Evolutionary conservation across 805 yeast genomes (phyloP).

Genomic region (Teunomyces tritomae): DNA sequence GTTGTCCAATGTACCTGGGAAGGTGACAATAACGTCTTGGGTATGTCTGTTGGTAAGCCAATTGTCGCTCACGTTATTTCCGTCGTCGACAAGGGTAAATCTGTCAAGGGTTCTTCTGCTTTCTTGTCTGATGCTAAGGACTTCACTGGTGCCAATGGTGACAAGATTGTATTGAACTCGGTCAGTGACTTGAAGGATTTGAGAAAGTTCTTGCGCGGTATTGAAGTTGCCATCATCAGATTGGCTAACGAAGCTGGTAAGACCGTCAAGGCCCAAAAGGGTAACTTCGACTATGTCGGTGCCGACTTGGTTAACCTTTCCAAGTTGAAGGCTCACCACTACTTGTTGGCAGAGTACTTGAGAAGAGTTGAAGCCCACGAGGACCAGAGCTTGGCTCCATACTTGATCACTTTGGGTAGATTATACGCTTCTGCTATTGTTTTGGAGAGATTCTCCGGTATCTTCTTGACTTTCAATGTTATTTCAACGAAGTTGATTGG

Average conservation of each 20-base stretch:
- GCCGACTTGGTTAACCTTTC: constrained; percentile 46
- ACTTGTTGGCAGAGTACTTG: constrained; percentile 40
- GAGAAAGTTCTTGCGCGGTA: constrained; percentile 30
- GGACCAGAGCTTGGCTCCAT: constrained; percentile 42
- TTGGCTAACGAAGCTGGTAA: constrained; percentile 30
- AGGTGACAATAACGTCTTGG: constrained; percentile 89
- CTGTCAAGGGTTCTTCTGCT: constrained; percentile 44
- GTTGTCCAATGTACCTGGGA: constrained; percentile 99
- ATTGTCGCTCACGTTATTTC: constrained; percentile 50
- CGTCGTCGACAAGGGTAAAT: constrained; percentile 36
- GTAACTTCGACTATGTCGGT: constrained; percentile 47
- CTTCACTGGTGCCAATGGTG: constrained; percentile 17
- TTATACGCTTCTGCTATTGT: constrained; percentile 61
- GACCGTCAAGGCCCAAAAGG: constrained; percentile 29
- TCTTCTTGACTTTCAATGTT: constrained; percentile 64
- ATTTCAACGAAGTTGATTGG: constrained; percentile 49
- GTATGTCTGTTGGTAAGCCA: constrained; percentile 81
- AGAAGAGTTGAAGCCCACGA: constrained; percentile 35
- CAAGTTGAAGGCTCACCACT: constrained; percentile 51
- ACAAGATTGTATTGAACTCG: constrained; percentile 23
- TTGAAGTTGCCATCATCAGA: constrained; percentile 40
- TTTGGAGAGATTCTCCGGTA: constrained; percentile 64
- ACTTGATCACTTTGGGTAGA: constrained; percentile 53
- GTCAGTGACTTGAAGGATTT: constrained; percentile 27
- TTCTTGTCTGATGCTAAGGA: constrained; percentile 37